A percentile compares a stretch with the other conserved stretches of the same genome.
These are phyloP conservation scores for Colletotrichum sansevieriae DNA, from an alignment of 2,329 filamentous ascomycete species.

Conservation along the genomic window DNA sequence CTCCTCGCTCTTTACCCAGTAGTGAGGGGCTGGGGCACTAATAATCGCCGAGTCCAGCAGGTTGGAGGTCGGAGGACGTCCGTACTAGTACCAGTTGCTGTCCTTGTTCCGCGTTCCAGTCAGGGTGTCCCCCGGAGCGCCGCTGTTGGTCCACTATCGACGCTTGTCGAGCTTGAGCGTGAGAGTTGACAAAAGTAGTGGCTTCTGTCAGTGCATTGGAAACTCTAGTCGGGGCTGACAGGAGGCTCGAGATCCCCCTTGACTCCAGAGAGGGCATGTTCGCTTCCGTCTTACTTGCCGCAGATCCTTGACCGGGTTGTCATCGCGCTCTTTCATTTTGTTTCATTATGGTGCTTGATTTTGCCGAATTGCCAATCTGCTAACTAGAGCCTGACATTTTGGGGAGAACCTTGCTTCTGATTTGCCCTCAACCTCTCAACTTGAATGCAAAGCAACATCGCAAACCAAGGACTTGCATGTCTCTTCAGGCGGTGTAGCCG, in stretches of 20 bases:
- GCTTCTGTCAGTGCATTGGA: constrained; percentile 38
- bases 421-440: constrained; percentile 9
- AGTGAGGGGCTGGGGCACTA: constrained; percentile 37
- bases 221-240: constrained; percentile 38
- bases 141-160: constrained; percentile 22
- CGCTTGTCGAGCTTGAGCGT: constrained; percentile 30
- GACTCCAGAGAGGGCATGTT: not conserved
- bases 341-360: constrained; percentile 25
- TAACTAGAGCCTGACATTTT: constrained; percentile 21
- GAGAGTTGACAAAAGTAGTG: constrained; percentile 30
- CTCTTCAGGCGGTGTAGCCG: constrained; percentile 35
- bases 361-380: constrained; percentile 37
- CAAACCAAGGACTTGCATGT: constrained; percentile 38
- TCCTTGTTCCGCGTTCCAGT: constrained; percentile 33
- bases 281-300: not conserved
- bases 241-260: constrained; percentile 28
- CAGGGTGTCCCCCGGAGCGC: constrained; percentile 26
- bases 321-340: constrained; percentile 29
- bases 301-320: not conserved
- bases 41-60: constrained; percentile 38
- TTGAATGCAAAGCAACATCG: constrained; percentile 16
- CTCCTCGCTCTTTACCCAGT: constrained; percentile 7
- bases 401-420: constrained; percentile 25
- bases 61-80: constrained; percentile 39
- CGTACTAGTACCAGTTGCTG: constrained; percentile 39